A percentile compares a stretch with the other conserved stretches of the same genome.
Evolutionary conservation across 176 grass and related monocot species (phyloP).

Genomic region (Oryza brachyantha): DNA sequence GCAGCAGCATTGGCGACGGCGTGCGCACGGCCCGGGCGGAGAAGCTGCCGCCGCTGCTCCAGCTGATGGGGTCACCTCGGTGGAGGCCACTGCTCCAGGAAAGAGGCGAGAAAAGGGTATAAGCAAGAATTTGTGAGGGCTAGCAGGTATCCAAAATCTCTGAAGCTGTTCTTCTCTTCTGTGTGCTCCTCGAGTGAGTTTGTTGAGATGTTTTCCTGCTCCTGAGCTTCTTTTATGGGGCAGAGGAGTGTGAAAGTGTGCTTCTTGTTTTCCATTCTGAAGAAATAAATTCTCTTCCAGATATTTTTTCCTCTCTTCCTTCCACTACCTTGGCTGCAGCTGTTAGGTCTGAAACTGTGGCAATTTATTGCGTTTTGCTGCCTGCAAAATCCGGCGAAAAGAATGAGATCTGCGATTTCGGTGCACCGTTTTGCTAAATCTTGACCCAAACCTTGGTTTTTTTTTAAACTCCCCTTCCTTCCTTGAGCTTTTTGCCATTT

Average conservation of each 20-base stretch:
- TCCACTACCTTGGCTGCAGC: conserved; percentile 2
- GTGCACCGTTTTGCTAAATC: conserved; percentile 17
- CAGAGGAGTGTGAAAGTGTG: conserved; percentile 33
- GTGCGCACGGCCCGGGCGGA: too few species aligned
- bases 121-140: conserved; percentile 34
- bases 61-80: too few species aligned
- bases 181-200: conserved; percentile 26
- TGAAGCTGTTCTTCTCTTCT: conserved; percentile 30
- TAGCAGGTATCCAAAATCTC: conserved; percentile 36
- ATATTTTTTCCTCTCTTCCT: conserved; percentile 18
- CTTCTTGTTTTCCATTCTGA: conserved; percentile 28
- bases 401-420: conserved; percentile 45
- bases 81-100: too few species aligned
- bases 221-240: conserved; percentile 40
- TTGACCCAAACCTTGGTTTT: conserved; percentile 7
- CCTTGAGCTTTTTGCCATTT: conserved; percentile 23
- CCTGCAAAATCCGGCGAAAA: conserved; percentile 7
- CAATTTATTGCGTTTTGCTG: conserved; percentile 4
- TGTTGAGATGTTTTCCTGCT: conserved; percentile 33
- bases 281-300: neutral
- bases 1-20: too few species aligned
- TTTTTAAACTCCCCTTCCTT: conserved; percentile 5
- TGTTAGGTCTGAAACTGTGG: conserved; percentile 19
- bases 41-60: too few species aligned
- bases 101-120: too few species aligned